phyloP scores from a whole-genome alignment of 257 asterid species.

The Parsonsia alboflavescens region DNA sequence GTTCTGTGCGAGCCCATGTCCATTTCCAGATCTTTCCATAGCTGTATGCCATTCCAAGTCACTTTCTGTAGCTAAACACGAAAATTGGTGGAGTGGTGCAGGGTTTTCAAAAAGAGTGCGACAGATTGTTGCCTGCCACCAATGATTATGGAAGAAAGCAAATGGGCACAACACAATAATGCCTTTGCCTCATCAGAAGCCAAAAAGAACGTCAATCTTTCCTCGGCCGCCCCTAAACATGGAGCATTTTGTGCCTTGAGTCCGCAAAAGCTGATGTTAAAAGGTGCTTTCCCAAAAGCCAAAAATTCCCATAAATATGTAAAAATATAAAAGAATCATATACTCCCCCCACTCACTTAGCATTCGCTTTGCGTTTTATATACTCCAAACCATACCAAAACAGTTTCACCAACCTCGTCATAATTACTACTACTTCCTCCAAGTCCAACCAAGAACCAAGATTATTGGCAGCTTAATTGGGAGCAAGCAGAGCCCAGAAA shows the following conservation, averaged over 20 bases:
- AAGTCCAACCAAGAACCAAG: neutral
- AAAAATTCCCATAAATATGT: constrained; percentile 19
- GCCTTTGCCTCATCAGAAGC: neutral
- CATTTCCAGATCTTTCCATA: no score
- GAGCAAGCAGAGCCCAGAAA: neutral
- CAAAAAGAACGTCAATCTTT: neutral
- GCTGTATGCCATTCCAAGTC: no score
- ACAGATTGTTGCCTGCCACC: neutral
- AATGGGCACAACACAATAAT: neutral
- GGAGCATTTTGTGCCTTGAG: neutral
- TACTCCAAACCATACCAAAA: neutral
- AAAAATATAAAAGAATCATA: constrained; percentile 42
- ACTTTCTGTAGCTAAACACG: no score
- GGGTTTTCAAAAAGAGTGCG: neutral
- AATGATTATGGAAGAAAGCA: neutral
- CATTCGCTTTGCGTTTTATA: constrained; percentile 21
- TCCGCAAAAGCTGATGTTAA: constrained; percentile 7
- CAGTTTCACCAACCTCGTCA: constrained; percentile 10
- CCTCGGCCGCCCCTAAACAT: neutral
- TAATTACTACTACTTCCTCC: constrained; percentile 6
- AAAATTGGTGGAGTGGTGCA: no score
- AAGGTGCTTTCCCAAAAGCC: constrained; percentile 52
- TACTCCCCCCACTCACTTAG: constrained; percentile 16
- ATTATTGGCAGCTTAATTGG: neutral
- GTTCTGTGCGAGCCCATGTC: no score